Evolutionary conservation across 306 rosid genomes (phyloP).

Genomic region (Cicer arietinum): DNA sequence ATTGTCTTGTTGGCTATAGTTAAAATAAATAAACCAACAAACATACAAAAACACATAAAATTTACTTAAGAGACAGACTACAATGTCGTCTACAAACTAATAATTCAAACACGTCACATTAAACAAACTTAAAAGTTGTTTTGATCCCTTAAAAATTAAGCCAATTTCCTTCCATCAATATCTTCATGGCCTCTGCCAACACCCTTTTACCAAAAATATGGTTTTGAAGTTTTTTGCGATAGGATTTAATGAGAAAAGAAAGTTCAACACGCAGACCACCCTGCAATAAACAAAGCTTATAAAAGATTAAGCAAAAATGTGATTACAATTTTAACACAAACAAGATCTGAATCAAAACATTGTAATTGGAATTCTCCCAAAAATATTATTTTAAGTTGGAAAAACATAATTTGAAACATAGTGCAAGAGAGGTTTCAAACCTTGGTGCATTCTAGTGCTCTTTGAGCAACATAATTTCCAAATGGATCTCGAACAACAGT

Average conservation of each 20-base stretch:
- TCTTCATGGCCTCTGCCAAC: not conserved
- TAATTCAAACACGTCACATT: not conserved
- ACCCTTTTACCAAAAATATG: constrained; percentile 33
- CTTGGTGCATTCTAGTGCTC: constrained; percentile 42
- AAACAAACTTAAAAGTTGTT: not conserved
- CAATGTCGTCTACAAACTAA: not conserved
- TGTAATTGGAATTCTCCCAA: not conserved
- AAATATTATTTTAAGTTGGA: not conserved
- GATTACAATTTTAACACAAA: not conserved
- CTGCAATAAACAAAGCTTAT: constrained; percentile 11
- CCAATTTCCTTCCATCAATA: not conserved
- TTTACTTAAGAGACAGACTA: not conserved
- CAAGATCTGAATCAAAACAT: not conserved
- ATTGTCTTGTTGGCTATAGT: not conserved
- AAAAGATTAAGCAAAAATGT: not conserved
- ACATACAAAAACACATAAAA: not conserved
- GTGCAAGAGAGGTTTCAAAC: constrained; percentile 30
- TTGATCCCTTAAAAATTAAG: not conserved
- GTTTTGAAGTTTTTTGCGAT: not conserved
- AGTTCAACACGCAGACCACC: not conserved
- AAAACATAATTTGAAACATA: not conserved
- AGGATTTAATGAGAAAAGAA: not conserved
- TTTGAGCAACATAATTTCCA: constrained; percentile 61
- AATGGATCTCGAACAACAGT: constrained; percentile 41
- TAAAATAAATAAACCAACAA: not conserved